Base-by-base conservation (phyloP, 2,329 filamentous ascomycete species). In the Penicillium digitatum region DNA sequence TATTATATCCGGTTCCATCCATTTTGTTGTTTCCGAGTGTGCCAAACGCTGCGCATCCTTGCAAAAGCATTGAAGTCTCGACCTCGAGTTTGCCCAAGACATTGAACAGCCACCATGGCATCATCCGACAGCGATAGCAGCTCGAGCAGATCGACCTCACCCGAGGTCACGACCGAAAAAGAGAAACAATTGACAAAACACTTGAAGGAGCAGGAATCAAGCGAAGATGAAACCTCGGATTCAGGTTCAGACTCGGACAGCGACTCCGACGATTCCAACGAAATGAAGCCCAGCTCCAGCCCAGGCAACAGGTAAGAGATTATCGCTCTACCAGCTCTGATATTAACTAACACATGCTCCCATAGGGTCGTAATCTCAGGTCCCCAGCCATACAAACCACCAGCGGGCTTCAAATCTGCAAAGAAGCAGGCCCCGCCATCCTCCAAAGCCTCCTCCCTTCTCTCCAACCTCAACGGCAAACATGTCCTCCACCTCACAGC, bases 401-500 rank as follows among this genome's bases (percentile, higher is more conserved):
- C 76, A 1, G 58, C 62, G n/a, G 76, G 76, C 27, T 78, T 78
- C 66, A 74, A 73, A 50, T 51, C 69, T 35, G 59, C 69, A 44
- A 70, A 71, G 54, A 69, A 69, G 51, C 66, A 69, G 39, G 51
- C 64, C 18, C 60, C 68, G 5, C 65, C 69, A 27, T 70, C 69
- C 43, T 70, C 72, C 3, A 64, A 57, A 43, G 62, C 68, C 40
- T 65, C 69, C 43, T 70, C 73, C 24, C 52, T 71, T 24, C 67
- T 75, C 38, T 72, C 74, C 35, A 66, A 76, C 47, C 66, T 77
- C 47, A 63, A 63, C 47, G 73, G 72, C 48, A 80, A 79, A 61
- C 74, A 79, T 63, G 62, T 80, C 46, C 76, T 76, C 68, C 76
- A 80, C 58, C 76, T 80, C 53, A 75, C 74, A 18, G 76, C 75